A percentile compares a stretch with the other conserved stretches of the same genome.
phyloP scores from a whole-genome alignment of 1,139 yeast species.

The Blastobotrys persicus region DNA sequence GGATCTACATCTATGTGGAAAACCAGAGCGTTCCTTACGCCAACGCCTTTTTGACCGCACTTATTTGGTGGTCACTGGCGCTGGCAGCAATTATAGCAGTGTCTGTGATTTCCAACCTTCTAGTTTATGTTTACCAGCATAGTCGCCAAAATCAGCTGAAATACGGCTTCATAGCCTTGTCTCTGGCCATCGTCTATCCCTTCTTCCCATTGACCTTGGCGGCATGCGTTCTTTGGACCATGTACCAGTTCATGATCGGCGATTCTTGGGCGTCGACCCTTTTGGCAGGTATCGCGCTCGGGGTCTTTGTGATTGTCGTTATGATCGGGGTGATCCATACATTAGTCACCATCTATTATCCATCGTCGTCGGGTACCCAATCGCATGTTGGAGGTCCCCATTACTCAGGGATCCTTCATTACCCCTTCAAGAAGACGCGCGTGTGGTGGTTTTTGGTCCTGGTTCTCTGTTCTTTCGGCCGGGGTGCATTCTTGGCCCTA shows the following conservation, averaged over 20 bases:
- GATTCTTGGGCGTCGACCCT: slow-evolving; percentile 37
- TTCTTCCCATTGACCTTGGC: slow-evolving; percentile 35
- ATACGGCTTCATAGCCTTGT: slow-evolving; percentile 1
- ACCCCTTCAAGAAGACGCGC: background rate
- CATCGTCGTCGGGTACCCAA: no score
- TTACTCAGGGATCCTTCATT: slow-evolving; percentile 1
- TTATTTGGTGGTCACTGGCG: slow-evolving; percentile 36
- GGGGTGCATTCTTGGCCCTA: slow-evolving; percentile 2
- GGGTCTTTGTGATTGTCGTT: slow-evolving; percentile 28
- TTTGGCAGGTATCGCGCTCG: slow-evolving; percentile 35
- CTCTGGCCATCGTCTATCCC: slow-evolving; percentile 29
- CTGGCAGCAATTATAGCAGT: slow-evolving; percentile 27
- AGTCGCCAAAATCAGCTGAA: slow-evolving; percentile 10
- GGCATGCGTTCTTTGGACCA: slow-evolving; percentile 34
- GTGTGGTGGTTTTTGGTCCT: background rate
- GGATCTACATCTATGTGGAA: slow-evolving; percentile 34
- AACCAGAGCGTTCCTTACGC: slow-evolving; percentile 34
- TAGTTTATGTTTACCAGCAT: slow-evolving; percentile 2
- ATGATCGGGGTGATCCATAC: slow-evolving; percentile 2
- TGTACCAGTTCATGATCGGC: slow-evolving; percentile 35
- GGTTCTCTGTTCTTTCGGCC: background rate
- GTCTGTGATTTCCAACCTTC: slow-evolving; percentile 27
- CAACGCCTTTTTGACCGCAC: slow-evolving; percentile 36
- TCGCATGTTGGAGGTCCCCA: background rate
- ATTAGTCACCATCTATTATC: background rate